phyloP scores from a whole-genome alignment of 495 filamentous ascomycete species.

The Xylaria sp. region DNA sequence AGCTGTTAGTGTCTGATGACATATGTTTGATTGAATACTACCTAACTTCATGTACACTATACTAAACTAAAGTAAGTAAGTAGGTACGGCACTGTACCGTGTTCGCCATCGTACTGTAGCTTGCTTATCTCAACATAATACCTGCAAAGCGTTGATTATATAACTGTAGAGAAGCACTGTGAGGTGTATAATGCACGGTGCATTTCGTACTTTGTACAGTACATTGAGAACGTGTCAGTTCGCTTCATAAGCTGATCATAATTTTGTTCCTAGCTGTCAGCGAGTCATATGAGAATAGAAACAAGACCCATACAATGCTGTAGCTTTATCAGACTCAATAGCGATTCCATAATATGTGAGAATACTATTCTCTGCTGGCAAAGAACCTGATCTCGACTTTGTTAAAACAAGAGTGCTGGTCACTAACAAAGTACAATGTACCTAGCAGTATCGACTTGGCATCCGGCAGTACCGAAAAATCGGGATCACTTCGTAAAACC shows the following conservation, averaged over 20 bases:
- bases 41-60: too few species aligned
- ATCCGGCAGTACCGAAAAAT: conserved; percentile 14
- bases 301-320: neutral
- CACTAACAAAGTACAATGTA: neutral
- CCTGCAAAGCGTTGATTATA: too few species aligned
- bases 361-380: neutral
- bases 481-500: neutral
- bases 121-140: neutral
- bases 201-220: neutral
- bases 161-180: too few species aligned
- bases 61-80: too few species aligned
- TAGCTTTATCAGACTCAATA: neutral
- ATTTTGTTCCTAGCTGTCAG: neutral
- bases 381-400: neutral
- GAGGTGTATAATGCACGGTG: neutral
- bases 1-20: neutral
- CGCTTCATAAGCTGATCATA: neutral
- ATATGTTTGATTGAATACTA: too few species aligned
- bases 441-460: neutral
- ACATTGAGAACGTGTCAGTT: neutral
- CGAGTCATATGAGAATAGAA: neutral
- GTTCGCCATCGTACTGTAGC: too few species aligned
- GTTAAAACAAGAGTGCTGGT: neutral
- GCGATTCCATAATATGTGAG: neutral
- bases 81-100: too few species aligned